Percentiles rank a stretch among this genome's conserved stretches.
phyloP scores from a whole-genome alignment of 768 basidiomycete genomes.

The Gyrodon lividus region DNA sequence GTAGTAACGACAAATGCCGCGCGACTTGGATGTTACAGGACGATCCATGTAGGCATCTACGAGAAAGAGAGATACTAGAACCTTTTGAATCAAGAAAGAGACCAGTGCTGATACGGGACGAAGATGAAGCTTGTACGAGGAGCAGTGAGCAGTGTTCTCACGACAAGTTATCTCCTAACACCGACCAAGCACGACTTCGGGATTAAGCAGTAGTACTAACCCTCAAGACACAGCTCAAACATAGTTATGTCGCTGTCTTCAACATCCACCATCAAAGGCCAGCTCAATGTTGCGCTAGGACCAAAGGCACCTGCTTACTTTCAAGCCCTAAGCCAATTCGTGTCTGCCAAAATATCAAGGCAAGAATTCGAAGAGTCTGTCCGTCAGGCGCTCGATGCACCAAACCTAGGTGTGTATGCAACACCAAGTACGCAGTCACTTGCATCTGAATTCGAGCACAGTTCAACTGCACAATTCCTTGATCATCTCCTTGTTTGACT shows the following conservation, averaged over 20 bases:
- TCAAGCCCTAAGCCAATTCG: slow-evolving; percentile 59
- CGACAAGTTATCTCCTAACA: slow-evolving; percentile 7
- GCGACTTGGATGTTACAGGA: slow-evolving; percentile 66
- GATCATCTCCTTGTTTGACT: slow-evolving; percentile 80
- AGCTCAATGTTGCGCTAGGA: slow-evolving; percentile 63
- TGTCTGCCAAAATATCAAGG: slow-evolving; percentile 66
- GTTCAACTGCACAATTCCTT: slow-evolving; percentile 83
- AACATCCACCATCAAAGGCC: slow-evolving; percentile 68
- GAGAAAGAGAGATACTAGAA: neutral
- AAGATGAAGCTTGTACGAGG: slow-evolving; percentile 1
- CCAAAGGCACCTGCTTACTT: slow-evolving; percentile 62
- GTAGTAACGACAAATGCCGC: slow-evolving; percentile 73
- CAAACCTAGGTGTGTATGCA: slow-evolving; percentile 45
- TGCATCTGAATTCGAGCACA: slow-evolving; percentile 26
- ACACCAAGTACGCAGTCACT: neutral
- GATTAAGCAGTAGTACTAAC: no score
- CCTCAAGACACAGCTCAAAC: slow-evolving; percentile 10
- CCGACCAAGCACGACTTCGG: neutral
- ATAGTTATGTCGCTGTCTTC: slow-evolving; percentile 71
- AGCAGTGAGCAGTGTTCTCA: neutral
- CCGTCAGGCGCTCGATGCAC: slow-evolving; percentile 58
- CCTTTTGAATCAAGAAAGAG: neutral
- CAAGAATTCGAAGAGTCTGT: slow-evolving; percentile 74
- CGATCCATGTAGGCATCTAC: slow-evolving; percentile 41
- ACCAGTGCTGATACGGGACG: neutral